Conservation (phyloP, 2,329 filamentous ascomycete genomes). For the Nigrospora oryzae region DNA sequence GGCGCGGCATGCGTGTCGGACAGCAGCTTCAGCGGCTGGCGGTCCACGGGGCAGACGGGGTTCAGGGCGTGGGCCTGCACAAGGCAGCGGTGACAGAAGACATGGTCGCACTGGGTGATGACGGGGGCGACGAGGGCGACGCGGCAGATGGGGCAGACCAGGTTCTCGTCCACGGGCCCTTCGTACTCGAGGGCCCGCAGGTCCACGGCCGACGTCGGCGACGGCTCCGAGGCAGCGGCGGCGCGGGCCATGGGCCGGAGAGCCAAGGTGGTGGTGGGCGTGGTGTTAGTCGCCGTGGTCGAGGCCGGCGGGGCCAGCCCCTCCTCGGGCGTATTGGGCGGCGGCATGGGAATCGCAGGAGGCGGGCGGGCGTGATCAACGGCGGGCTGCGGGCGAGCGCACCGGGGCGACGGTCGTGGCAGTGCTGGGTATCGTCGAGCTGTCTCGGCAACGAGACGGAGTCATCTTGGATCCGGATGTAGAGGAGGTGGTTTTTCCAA, state of each 20-base stretch:
- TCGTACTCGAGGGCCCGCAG: conserved; percentile 36
- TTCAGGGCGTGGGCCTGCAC: conserved; percentile 31
- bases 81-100: conserved; percentile 54
- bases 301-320: conserved; percentile 9
- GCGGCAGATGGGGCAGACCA: conserved; percentile 49
- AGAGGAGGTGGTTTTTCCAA: too few species aligned
- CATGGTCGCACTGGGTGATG: conserved; percentile 56
- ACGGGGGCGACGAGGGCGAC: conserved; percentile 51
- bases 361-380: too few species aligned
- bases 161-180: conserved; percentile 32
- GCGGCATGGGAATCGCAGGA: conserved; percentile 15
- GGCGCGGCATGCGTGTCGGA: conserved; percentile 22
- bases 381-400: too few species aligned
- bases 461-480: too few species aligned
- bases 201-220: conserved; percentile 22
- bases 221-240: conserved; percentile 2
- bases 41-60: conserved; percentile 49
- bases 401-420: too few species aligned
- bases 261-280: conserved; percentile 12
- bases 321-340: conserved; percentile 26
- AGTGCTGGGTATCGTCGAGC: too few species aligned
- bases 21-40: conserved; percentile 28
- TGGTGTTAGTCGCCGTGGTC: neutral
- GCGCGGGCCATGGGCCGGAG: conserved; percentile 13
- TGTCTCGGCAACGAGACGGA: too few species aligned